Evolutionary conservation across 2,329 filamentous ascomycete genomes (phyloP), one percentile per base, ranked within the genome.

Genomic region (Beauveria pseudobassiana): DNA sequence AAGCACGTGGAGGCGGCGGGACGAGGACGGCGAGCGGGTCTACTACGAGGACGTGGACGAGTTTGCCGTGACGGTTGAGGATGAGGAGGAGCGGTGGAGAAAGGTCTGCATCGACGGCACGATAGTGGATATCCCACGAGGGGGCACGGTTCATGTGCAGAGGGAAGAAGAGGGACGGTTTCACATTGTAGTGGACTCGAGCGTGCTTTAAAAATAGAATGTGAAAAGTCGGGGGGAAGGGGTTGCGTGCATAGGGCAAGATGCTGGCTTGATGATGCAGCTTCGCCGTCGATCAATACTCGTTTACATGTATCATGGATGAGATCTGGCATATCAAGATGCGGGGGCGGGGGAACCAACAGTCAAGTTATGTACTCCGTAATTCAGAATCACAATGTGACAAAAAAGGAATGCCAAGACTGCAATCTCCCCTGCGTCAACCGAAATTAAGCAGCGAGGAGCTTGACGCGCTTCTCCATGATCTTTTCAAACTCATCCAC

Each of bases 91-190:
- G 51, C 78, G 86, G 58, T 97, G 92, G 92, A 81, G 93, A 64
- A 85, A 93, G 69, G 83, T 96, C 16, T 98, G 93, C 72, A 80
- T 98, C n/a, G 93, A 98, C 73, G 93, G 93, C 3, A 91, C 88
- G 59, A 96, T 96, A 68, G 84, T 97, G 3, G 82, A 84, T 63
- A 76, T 96, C 1, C 87, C 89, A 22, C 72, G 79, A 57, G 86
- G 82, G 2, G 92, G 92, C 0, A 87, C 84, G 80, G 83, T 96
- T 73, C 82, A 85, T 63, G 81, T 96, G 42, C 49, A 40, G 0
- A 74, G 72, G 64, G 82, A 76, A 68, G 78, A 82, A 26, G 70
- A 72, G 9, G 66, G 69, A 48, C 70, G 72, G 28, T 72, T 84
- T 54, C 72, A 70, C 50, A 70, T 86, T 8, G 64, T 85, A 50